Evolutionary conservation across 2,329 filamentous ascomycete species (phyloP).

Genomic region (Lachnellula occidentalis): DNA sequence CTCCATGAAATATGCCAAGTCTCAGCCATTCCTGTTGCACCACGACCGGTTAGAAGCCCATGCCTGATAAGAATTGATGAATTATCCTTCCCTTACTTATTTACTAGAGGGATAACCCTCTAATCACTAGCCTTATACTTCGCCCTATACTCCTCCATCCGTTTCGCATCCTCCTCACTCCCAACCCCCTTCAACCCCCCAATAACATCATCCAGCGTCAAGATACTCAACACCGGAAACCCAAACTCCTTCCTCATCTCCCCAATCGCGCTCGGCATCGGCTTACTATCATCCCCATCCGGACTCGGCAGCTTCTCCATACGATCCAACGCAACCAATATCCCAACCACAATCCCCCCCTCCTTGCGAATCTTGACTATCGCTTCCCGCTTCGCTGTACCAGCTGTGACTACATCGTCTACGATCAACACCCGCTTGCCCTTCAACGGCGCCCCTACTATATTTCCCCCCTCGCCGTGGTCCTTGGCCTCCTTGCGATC

Average conservation of each 20-base stretch:
- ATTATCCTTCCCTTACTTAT: neutral
- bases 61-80: too few species aligned
- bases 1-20: too few species aligned
- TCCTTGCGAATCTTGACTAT: constrained; percentile 83
- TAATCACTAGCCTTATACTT: constrained; percentile 57
- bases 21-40: too few species aligned
- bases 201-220: constrained; percentile 81
- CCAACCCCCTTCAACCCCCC: constrained; percentile 58
- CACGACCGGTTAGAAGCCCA: too few species aligned
- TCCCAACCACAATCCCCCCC: constrained; percentile 78
- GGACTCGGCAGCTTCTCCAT: constrained; percentile 70
- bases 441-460: constrained; percentile 80
- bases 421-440: constrained; percentile 85
- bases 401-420: constrained; percentile 94
- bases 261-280: constrained; percentile 75
- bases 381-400: constrained; percentile 88
- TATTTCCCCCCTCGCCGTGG: constrained; percentile 89
- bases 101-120: neutral
- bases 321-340: constrained; percentile 83
- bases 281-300: constrained; percentile 48
- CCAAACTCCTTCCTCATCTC: constrained; percentile 78
- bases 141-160: constrained; percentile 67
- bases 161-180: constrained; percentile 56
- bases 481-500: constrained; percentile 96
- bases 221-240: constrained; percentile 76